A percentile compares a stretch with the other conserved stretches of the same genome.
Conservation (phyloP, 371 early-diverging fungal species). For the Syncephalis plumigaleata region DNA sequence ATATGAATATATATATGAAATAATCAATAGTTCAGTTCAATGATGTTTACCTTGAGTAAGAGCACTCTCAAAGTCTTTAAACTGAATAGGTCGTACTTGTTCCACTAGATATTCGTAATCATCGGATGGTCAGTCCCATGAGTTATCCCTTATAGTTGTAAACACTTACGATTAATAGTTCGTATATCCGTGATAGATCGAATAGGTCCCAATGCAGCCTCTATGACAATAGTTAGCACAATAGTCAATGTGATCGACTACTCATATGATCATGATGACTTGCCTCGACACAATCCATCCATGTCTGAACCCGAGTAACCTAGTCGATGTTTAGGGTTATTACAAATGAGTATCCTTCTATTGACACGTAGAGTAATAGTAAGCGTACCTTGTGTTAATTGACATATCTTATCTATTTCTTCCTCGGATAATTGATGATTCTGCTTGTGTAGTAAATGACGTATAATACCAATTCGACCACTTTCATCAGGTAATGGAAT, state of each 20-base stretch:
- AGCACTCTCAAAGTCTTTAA: slow-evolving; percentile 59
- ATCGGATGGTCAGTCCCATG: too few relatives aligned
- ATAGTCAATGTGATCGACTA: neutral
- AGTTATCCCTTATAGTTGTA: too few relatives aligned
- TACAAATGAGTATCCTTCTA: too few relatives aligned
- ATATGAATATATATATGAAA: too few relatives aligned
- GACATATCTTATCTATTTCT: slow-evolving; percentile 39
- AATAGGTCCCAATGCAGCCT: slow-evolving; percentile 51
- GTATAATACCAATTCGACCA: slow-evolving; percentile 50
- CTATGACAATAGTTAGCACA: slow-evolving; percentile 3
- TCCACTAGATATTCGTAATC: slow-evolving; percentile 12
- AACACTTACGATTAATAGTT: slow-evolving; percentile 7
- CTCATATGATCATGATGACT: neutral
- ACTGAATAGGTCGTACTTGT: slow-evolving; percentile 52
- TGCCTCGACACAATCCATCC: slow-evolving; percentile 71
- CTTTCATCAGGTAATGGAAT: slow-evolving; percentile 71
- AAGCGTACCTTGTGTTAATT: slow-evolving; percentile 27
- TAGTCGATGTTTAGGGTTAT: neutral
- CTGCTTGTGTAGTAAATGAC: slow-evolving; percentile 33
- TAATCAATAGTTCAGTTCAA: too few relatives aligned
- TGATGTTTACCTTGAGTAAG: slow-evolving; percentile 34
- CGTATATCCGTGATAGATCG: slow-evolving; percentile 40
- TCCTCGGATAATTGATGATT: slow-evolving; percentile 28
- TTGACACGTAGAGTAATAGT: too few relatives aligned
- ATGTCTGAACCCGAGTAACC: slow-evolving; percentile 81